phyloP scores from a whole-genome alignment of 1,284 basidiomycete species.

The Rhodotorula sp. region DNA sequence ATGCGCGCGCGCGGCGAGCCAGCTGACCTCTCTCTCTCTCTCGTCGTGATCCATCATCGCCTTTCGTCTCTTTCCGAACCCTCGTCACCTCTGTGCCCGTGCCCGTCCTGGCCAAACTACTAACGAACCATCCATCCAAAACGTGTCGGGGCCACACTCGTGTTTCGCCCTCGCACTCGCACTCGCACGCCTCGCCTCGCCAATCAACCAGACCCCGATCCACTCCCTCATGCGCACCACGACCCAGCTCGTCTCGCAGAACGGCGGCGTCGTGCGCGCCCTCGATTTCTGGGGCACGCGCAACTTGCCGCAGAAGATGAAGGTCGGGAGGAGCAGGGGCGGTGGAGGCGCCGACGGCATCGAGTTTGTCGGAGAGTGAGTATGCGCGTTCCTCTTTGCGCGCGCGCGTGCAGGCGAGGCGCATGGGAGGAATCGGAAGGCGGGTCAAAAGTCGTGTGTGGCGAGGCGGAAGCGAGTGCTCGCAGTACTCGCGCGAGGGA shows the following conservation, averaged over 20 bases:
- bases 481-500: too few species aligned
- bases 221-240: slow-evolving; percentile 37
- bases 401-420: too few species aligned
- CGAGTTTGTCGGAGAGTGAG: slow-evolving; percentile 37
- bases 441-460: too few species aligned
- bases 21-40: background rate
- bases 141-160: too few species aligned
- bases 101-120: too few species aligned
- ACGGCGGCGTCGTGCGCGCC: slow-evolving; percentile 43
- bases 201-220: slow-evolving; percentile 34
- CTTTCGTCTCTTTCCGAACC: too few species aligned
- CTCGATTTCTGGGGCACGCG: slow-evolving; percentile 43
- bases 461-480: too few species aligned
- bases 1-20: background rate
- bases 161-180: background rate
- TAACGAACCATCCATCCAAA: too few species aligned
- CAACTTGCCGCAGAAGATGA: slow-evolving; percentile 38
- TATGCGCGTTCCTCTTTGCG: too few species aligned
- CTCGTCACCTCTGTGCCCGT: too few species aligned
- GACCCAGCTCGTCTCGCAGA: slow-evolving; percentile 33
- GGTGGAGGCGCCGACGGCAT: slow-evolving; percentile 24
- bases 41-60: background rate
- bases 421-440: too few species aligned
- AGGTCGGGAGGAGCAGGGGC: slow-evolving; percentile 30
- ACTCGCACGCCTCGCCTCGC: background rate